A percentile compares a stretch with the other conserved stretches of the same genome.
Evolutionary conservation across 768 basidiomycete genomes (phyloP).

Genomic region (Brasilioporus rufonigricans): DNA sequence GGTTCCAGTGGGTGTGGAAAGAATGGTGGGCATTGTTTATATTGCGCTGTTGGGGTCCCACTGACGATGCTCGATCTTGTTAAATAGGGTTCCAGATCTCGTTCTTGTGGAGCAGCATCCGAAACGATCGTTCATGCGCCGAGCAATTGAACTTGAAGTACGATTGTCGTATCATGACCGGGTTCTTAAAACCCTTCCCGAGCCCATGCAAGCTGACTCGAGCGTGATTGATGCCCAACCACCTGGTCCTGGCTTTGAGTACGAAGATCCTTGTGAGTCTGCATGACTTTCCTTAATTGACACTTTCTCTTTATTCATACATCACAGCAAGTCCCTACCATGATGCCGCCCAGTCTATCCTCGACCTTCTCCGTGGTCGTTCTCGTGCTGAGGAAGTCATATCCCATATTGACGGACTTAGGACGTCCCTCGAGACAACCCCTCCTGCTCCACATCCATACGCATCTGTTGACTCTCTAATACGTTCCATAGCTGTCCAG

Average conservation of each 20-base stretch:
- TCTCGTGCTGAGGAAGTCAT: constrained; percentile 81
- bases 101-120: constrained; percentile 74
- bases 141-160: constrained; percentile 86
- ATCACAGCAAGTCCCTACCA: constrained; percentile 68
- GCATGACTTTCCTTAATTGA: background rate
- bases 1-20: constrained; percentile 98
- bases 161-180: constrained; percentile 93
- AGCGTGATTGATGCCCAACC: constrained; percentile 65
- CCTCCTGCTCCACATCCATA: constrained; percentile 51
- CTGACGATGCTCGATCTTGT: background rate
- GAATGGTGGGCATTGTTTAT: constrained; percentile 69
- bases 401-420: constrained; percentile 66
- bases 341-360: constrained; percentile 74
- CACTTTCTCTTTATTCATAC: background rate
- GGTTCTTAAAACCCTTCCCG: constrained; percentile 84
- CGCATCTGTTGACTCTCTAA: constrained; percentile 60
- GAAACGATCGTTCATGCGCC: constrained; percentile 81
- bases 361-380: constrained; percentile 79
- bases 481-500: constrained; percentile 81
- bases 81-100: constrained; percentile 80
- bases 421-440: constrained; percentile 55
- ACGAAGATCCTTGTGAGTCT: constrained; percentile 70
- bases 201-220: constrained; percentile 68
- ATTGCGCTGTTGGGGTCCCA: background rate
- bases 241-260: constrained; percentile 79